These are phyloP conservation scores for Dictyostelium citrinum DNA, from an alignment of 78 protist genomes.

Conservation along the genomic window DNA sequence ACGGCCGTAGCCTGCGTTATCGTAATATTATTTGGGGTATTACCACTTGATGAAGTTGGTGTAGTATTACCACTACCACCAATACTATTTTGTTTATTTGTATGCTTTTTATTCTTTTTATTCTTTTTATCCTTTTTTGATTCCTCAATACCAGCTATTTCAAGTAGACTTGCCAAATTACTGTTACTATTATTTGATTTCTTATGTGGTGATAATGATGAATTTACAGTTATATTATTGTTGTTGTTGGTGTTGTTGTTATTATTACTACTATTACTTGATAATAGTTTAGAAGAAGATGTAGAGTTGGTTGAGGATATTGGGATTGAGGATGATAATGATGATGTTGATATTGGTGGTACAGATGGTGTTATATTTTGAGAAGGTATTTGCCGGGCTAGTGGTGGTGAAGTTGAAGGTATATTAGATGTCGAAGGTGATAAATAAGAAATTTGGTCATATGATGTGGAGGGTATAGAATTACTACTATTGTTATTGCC, in stretches of 20 bases:
- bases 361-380: background rate
- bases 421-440: conserved; percentile 2
- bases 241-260: background rate
- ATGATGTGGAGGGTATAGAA: background rate
- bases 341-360: background rate
- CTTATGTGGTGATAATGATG: background rate
- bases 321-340: background rate
- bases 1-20: background rate
- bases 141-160: background rate
- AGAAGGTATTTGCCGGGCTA: background rate
- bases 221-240: background rate
- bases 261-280: background rate
- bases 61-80: background rate
- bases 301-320: background rate
- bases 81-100: background rate
- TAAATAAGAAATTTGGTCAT: background rate
- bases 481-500: background rate
- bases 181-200: background rate
- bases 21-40: background rate
- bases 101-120: background rate
- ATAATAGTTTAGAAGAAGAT: background rate
- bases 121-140: background rate
- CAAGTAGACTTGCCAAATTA: background rate
- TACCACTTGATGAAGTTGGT: background rate
- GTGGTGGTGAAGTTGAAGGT: conserved; percentile 24